Evolutionary conservation across 140 eudicot species (phyloP).

Genomic region (Eryngium alpinum): DNA sequence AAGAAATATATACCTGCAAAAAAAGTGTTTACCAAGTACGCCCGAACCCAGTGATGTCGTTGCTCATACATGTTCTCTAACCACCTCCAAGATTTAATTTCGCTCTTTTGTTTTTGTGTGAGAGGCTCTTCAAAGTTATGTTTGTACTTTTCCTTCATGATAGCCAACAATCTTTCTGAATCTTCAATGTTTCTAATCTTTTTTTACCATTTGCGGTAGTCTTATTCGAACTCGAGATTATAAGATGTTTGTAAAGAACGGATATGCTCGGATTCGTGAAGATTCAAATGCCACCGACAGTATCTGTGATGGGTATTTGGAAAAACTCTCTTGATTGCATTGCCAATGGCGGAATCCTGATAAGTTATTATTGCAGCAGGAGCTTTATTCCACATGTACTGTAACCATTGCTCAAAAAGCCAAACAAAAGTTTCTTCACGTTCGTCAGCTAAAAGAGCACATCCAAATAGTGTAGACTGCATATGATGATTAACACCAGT

Average conservation of each 20-base stretch:
- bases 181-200: neutral
- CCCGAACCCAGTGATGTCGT: neutral
- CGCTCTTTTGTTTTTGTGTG: neutral
- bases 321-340: too few species aligned
- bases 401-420: too few species aligned
- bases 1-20: neutral
- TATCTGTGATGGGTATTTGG: neutral
- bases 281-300: neutral
- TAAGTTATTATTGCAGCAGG: too few species aligned
- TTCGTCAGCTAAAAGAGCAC: too few species aligned
- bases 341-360: too few species aligned
- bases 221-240: neutral
- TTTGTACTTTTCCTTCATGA: neutral
- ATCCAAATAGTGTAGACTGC: too few species aligned
- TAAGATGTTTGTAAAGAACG: neutral
- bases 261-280: neutral
- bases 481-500: too few species aligned
- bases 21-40: neutral
- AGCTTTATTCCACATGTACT: too few species aligned
- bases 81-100: neutral
- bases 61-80: neutral
- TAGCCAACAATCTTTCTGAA: neutral
- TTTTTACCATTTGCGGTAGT: neutral
- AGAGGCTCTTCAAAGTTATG: neutral
- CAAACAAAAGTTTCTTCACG: too few species aligned